Percentiles rank a stretch among this genome's conserved stretches.
Evolutionary conservation across 202 grass and related monocot species (phyloP).

Genomic region (Panicum virgatum): DNA sequence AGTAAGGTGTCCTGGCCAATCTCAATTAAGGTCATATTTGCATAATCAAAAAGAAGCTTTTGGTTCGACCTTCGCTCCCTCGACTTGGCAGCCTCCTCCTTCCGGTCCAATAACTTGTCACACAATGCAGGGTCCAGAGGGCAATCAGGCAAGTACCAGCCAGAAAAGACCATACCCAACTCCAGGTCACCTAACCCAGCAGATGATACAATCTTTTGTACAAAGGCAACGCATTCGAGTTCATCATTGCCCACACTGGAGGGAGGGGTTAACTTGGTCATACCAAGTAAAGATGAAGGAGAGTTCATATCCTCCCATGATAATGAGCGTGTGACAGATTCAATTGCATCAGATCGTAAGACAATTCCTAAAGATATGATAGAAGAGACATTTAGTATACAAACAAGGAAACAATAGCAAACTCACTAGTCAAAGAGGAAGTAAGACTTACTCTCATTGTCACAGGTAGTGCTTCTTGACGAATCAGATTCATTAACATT

Average conservation of each 20-base stretch:
- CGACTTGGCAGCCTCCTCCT: conserved; percentile 73
- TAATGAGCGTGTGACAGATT: conserved; percentile 53
- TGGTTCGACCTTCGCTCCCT: conserved; percentile 73
- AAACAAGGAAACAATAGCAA: background rate
- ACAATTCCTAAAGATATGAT: conserved; percentile 12
- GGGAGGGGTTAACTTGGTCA: background rate
- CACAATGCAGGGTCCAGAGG: conserved; percentile 67
- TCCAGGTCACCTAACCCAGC: conserved; percentile 53
- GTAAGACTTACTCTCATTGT: conserved; percentile 52
- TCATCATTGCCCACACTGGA: conserved; percentile 50
- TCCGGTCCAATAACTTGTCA: conserved; percentile 63
- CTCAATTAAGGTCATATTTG: conserved; percentile 69
- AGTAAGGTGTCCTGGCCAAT: conserved; percentile 47
- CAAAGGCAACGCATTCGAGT: conserved; percentile 48
- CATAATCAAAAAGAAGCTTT: conserved; percentile 81
- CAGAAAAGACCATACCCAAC: conserved; percentile 50
- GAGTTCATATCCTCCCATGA: conserved; percentile 63
- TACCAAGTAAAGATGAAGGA: conserved; percentile 29
- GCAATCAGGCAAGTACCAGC: conserved; percentile 66
- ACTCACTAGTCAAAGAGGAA: background rate
- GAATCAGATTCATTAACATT: conserved; percentile 48
- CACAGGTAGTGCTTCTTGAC: conserved; percentile 49
- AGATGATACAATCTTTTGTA: conserved; percentile 69
- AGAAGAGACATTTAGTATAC: conserved; percentile 26
- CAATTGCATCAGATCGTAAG: conserved; percentile 44